Conservation (phyloP, 202 grass and related monocot genomes). For the Panicum hallii region DNA sequence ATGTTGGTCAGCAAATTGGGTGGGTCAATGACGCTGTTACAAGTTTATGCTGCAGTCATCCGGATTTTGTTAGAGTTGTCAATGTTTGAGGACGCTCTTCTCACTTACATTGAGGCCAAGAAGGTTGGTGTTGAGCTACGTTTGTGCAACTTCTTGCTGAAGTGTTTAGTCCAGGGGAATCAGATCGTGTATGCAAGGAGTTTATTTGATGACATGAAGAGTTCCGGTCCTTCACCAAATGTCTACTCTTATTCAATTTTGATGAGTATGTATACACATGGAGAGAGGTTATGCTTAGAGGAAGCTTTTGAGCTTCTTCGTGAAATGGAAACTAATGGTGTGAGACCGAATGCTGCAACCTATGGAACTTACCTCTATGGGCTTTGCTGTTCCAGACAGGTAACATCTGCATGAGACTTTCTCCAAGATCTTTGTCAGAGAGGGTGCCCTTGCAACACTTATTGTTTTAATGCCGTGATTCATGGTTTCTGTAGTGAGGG, state of each 20-base stretch:
- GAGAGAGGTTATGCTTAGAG: conserved; percentile 54
- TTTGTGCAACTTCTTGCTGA: conserved; percentile 78
- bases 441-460: conserved; percentile 60
- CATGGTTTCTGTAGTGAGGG: conserved; percentile 66
- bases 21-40: conserved; percentile 54
- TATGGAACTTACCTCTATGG: conserved; percentile 74
- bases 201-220: conserved; percentile 82
- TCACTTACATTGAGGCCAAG: conserved; percentile 64
- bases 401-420: conserved; percentile 63
- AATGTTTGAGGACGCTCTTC: conserved; percentile 68
- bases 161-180: conserved; percentile 56
- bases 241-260: conserved; percentile 86
- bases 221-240: conserved; percentile 65
- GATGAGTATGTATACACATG: conserved; percentile 70
- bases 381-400: conserved; percentile 59
- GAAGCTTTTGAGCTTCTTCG: conserved; percentile 62
- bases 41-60: conserved; percentile 57
- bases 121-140: conserved; percentile 58
- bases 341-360: conserved; percentile 70
- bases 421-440: conserved; percentile 57
- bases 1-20: conserved; percentile 54
- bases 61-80: conserved; percentile 54
- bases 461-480: conserved; percentile 89
- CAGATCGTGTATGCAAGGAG: conserved; percentile 49
- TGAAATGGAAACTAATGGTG: conserved; percentile 68